Percentiles rank a stretch among this genome's conserved stretches.
These are phyloP conservation scores for Tetracladium maxilliforme DNA, from an alignment of 2,329 filamentous ascomycete genomes.

Conservation along the genomic window DNA sequence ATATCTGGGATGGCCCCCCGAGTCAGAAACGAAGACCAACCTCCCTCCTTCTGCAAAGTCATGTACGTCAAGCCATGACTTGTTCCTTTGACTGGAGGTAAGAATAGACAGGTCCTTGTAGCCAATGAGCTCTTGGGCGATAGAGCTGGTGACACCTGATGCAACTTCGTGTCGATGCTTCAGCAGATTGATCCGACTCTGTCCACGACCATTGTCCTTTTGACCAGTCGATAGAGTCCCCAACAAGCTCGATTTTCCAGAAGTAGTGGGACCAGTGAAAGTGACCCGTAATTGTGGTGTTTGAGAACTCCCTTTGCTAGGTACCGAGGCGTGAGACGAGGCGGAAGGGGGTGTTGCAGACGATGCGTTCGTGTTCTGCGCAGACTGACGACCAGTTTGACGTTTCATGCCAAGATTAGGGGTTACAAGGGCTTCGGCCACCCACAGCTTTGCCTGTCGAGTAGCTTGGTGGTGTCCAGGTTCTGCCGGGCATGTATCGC, in stretches of 20 bases:
- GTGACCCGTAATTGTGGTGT: slow-evolving; percentile 74
- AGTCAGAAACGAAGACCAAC: slow-evolving; percentile 80
- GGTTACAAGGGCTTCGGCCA: slow-evolving; percentile 79
- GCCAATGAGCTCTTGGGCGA: slow-evolving; percentile 85
- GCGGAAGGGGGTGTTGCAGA: no score
- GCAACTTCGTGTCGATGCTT: slow-evolving; percentile 89
- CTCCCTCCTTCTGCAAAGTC: slow-evolving; percentile 58
- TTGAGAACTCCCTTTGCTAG: slow-evolving; percentile 19
- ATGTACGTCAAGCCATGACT: slow-evolving; percentile 92
- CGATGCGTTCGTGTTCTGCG: background rate
- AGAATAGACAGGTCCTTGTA: slow-evolving; percentile 57
- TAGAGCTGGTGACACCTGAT: slow-evolving; percentile 84
- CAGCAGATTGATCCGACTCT: slow-evolving; percentile 73
- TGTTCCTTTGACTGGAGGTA: slow-evolving; percentile 73
- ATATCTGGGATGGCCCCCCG: slow-evolving; percentile 81
- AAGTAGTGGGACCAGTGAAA: slow-evolving; percentile 75
- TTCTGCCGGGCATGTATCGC: slow-evolving; percentile 1
- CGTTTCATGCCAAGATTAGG: slow-evolving; percentile 41
- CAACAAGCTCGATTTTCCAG: slow-evolving; percentile 82
- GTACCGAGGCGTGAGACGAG: background rate
- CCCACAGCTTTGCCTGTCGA: slow-evolving; percentile 51
- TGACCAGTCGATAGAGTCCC: slow-evolving; percentile 80
- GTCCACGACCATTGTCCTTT: slow-evolving; percentile 83
- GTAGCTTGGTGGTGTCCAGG: slow-evolving; percentile 10
- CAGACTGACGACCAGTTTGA: slow-evolving; percentile 2